Conservation (phyloP, 2,329 filamentous ascomycete genomes). For the Ophiostoma angusticollis region DNA sequence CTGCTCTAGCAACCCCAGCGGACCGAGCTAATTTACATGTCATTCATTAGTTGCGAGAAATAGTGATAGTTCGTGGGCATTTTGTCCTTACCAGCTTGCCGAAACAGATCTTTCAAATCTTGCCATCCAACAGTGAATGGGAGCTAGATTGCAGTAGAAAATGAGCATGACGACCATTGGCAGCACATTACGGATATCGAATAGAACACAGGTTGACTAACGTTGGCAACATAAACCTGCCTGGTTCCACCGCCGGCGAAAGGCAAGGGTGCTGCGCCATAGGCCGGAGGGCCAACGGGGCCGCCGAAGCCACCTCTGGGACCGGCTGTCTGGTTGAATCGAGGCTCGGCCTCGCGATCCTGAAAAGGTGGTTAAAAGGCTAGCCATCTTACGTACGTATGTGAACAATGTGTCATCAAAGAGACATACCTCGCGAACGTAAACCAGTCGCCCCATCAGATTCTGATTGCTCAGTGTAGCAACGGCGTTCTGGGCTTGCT, state of each 20-base stretch:
- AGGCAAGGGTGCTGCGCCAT: conserved; percentile 28
- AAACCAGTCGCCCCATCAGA: conserved; percentile 95
- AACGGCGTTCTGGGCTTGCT: conserved; percentile 96
- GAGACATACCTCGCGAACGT: conserved; percentile 80
- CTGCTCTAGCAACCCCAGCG: conserved; percentile 80
- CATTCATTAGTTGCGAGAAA: not conserved
- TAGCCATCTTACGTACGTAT: too few relatives aligned
- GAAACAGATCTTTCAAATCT: conserved; percentile 96
- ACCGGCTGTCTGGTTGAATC: conserved; percentile 69
- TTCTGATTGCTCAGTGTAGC: conserved; percentile 98
- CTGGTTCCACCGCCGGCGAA: conserved; percentile 52
- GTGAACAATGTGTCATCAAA: not conserved
- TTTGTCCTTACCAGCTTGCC: conserved; percentile 70
- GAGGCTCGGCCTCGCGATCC: conserved; percentile 97
- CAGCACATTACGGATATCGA: not conserved
- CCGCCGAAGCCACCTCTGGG: conserved; percentile 50
- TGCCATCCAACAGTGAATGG: conserved; percentile 98
- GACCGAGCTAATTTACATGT: conserved; percentile 36
- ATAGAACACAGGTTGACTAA: conserved; percentile 47
- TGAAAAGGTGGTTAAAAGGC: conserved; percentile 23
- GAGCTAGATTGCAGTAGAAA: conserved; percentile 43
- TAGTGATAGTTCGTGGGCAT: too few relatives aligned
- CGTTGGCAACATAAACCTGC: conserved; percentile 96
- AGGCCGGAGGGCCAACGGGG: conserved; percentile 7
- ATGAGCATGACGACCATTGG: not conserved